A percentile compares a stretch with the other conserved stretches of the same genome.
phyloP scores from a whole-genome alignment of 495 filamentous ascomycete genomes.

The Margaritispora aquatica region DNA sequence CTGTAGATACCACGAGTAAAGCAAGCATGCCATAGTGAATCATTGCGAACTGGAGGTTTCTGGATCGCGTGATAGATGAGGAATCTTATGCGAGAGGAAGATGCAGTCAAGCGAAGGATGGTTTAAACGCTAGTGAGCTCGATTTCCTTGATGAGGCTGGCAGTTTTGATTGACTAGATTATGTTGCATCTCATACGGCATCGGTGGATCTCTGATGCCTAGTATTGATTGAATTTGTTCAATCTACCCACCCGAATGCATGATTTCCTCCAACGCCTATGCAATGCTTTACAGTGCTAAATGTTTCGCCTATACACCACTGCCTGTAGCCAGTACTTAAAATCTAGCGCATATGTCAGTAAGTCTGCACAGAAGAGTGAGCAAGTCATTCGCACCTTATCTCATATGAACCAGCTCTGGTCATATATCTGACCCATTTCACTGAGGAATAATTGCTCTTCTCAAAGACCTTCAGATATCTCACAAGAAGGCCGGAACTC shows the following conservation, averaged over 20 bases:
- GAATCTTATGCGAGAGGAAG: too few relatives aligned
- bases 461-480: conserved; percentile 99
- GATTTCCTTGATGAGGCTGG: too few relatives aligned
- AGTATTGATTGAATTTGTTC: neutral
- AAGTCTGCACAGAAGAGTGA: neutral
- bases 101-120: too few relatives aligned
- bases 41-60: too few relatives aligned
- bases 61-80: too few relatives aligned
- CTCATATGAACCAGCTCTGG: conserved; percentile 79
- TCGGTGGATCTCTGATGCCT: too few relatives aligned
- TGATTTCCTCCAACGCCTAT: conserved; percentile 5
- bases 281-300: conserved; percentile 9
- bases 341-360: neutral
- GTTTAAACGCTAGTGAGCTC: too few relatives aligned
- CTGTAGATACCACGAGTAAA: too few relatives aligned
- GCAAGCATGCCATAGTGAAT: too few relatives aligned
- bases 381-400: conserved; percentile 47
- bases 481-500: conserved; percentile 80
- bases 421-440: conserved; percentile 99
- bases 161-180: neutral
- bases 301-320: neutral
- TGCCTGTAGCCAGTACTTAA: too few relatives aligned
- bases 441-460: conserved; percentile 98
- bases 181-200: neutral
- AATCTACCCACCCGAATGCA: neutral